Conservation (phyloP, 169 alveolate species). For the Eimeria necatrix region DNA sequence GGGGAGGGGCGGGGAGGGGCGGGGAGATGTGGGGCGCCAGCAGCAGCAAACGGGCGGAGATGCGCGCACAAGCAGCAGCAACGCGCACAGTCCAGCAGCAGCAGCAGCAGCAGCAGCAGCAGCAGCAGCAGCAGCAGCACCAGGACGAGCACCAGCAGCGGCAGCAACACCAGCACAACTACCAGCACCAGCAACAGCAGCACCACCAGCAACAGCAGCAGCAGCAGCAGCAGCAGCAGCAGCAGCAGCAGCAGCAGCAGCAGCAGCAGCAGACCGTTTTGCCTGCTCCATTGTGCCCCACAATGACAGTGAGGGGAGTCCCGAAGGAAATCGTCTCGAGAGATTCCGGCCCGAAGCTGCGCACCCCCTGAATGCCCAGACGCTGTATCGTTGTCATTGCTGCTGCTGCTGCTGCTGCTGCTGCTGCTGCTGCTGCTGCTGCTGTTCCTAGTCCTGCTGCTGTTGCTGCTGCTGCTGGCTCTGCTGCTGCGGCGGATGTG, state of each 20-base stretch:
- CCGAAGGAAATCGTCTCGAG: slow-evolving; percentile 95
- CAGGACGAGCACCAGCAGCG: too few species aligned
- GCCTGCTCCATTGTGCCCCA: slow-evolving; percentile 99
- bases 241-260: background rate
- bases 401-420: background rate
- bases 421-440: background rate
- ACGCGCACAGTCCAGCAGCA: too few species aligned
- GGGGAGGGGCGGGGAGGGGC: too few species aligned
- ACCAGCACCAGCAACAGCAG: too few species aligned
- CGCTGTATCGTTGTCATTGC: slow-evolving; percentile 90
- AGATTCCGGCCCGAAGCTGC: slow-evolving; percentile 96
- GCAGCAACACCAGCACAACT: too few species aligned
- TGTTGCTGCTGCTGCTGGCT: background rate
- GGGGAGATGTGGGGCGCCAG: too few species aligned
- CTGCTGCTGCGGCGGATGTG: background rate
- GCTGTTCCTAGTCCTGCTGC: background rate
- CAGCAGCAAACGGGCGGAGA: too few species aligned
- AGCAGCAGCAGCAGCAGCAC: too few species aligned
- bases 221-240: background rate
- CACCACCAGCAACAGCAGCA: background rate
- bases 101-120: too few species aligned
- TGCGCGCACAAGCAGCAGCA: too few species aligned
- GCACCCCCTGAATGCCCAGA: slow-evolving; percentile 97
- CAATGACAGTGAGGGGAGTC: slow-evolving; percentile 97
- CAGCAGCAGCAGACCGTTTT: slow-evolving; percentile 93